A percentile compares a stretch with the other conserved stretches of the same genome.
phyloP scores from a whole-genome alignment of 495 filamentous ascomycete genomes.

The Aspergillus kassunensis region DNA sequence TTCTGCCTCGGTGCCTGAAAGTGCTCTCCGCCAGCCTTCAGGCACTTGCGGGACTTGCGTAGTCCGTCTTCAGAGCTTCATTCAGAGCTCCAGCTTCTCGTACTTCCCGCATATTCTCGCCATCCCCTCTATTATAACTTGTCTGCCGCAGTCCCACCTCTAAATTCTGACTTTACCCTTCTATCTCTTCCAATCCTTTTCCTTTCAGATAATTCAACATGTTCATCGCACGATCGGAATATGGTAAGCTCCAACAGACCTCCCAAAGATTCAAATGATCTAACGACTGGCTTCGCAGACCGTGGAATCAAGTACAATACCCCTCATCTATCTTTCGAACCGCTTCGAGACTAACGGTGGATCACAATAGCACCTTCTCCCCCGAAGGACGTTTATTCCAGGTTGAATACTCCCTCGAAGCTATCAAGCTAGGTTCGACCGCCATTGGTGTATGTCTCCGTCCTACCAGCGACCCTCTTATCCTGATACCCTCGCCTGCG shows the following conservation, averaged over 20 bases:
- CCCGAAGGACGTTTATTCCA: constrained; percentile 99
- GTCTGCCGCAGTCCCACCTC: not conserved
- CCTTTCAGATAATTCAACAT: constrained; percentile 53
- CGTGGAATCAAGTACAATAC: constrained; percentile 92
- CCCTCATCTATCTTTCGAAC: not conserved
- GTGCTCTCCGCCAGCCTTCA: constrained; percentile 31
- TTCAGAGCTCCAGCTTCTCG: constrained; percentile 18
- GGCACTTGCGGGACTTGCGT: constrained; percentile 42
- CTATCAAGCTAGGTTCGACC: constrained; percentile 98
- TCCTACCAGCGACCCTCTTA: not conserved
- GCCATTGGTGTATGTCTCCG: constrained; percentile 77
- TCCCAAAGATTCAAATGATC: constrained; percentile 23
- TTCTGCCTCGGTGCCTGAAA: constrained; percentile 32
- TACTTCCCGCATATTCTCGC: constrained; percentile 1
- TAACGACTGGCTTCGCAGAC: constrained; percentile 56
- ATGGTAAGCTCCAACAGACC: constrained; percentile 62
- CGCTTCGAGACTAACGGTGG: constrained; percentile 25
- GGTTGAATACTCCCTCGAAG: constrained; percentile 99
- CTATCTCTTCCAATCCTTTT: not conserved
- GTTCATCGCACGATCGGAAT: constrained; percentile 99
- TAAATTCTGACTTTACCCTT: constrained; percentile 1
- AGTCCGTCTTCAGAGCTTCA: constrained; percentile 32
- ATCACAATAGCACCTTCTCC: constrained; percentile 85
- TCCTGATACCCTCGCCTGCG: not conserved
- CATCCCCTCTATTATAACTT: not conserved